A percentile compares a stretch with the other conserved stretches of the same genome.
Conservation (phyloP, 1,139 yeast genomes). For the Lodderomyces metapsilosis region DNA sequence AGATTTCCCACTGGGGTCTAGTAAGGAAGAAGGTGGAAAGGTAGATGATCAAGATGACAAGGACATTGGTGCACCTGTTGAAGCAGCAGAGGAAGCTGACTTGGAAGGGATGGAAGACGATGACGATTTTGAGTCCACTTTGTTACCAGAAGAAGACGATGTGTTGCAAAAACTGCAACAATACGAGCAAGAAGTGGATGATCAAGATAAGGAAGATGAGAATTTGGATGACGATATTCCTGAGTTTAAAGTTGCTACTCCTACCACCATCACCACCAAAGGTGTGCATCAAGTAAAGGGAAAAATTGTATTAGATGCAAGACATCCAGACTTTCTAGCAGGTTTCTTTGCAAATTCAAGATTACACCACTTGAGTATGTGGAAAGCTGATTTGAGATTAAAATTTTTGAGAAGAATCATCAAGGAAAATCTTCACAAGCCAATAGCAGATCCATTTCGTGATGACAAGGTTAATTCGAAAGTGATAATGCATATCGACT, state of each 20-base stretch:
- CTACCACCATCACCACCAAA: constrained; percentile 3
- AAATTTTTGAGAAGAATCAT: constrained; percentile 51
- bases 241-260: constrained; percentile 8
- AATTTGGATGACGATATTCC: constrained; percentile 11
- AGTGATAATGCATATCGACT: constrained; percentile 68
- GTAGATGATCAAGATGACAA: not conserved
- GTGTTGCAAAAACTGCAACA: constrained; percentile 8
- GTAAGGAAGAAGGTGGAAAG: not conserved
- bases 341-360: constrained; percentile 79
- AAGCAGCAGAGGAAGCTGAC: not conserved
- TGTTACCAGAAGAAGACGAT: constrained; percentile 7
- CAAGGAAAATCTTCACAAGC: constrained; percentile 12
- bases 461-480: not conserved
- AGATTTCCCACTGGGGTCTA: constrained; percentile 15
- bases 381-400: constrained; percentile 77
- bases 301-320: constrained; percentile 49
- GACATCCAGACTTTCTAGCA: constrained; percentile 70
- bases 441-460: not conserved
- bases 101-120: constrained; percentile 9
- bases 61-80: not conserved
- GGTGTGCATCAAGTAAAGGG: constrained; percentile 13
- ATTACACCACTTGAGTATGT: constrained; percentile 80
- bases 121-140: constrained; percentile 3
- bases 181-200: constrained; percentile 7
- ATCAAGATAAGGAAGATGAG: constrained; percentile 9